Evolutionary conservation across 148 eudicot species (phyloP).

Genomic region (Cornus florida): DNA sequence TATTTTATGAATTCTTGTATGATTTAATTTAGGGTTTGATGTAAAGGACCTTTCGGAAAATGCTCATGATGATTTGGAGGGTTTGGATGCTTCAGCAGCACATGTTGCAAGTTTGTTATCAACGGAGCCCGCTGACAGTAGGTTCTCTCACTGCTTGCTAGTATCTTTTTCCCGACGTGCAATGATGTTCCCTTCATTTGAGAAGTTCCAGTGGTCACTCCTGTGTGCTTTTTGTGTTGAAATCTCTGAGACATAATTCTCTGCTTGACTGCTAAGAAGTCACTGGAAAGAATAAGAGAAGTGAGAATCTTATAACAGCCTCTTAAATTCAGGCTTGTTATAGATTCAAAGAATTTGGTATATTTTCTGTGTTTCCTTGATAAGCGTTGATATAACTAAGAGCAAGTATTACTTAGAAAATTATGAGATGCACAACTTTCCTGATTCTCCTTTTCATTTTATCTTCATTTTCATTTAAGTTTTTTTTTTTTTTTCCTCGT

Average conservation of each 20-base stretch:
- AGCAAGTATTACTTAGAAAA: background rate
- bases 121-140: slow-evolving; percentile 89
- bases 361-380: background rate
- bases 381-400: background rate
- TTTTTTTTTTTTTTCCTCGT: background rate
- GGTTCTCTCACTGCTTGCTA: slow-evolving; percentile 30
- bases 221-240: background rate
- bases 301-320: background rate
- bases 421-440: background rate
- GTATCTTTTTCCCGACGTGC: no score
- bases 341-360: background rate
- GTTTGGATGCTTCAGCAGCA: slow-evolving; percentile 86
- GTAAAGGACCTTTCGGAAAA: slow-evolving; percentile 82
- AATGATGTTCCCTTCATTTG: background rate
- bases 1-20: background rate
- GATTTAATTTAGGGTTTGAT: slow-evolving; percentile 73
- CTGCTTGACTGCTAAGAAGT: background rate
- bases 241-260: background rate
- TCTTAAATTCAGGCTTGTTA: background rate
- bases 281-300: background rate
- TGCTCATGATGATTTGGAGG: slow-evolving; percentile 71
- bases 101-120: slow-evolving; percentile 93
- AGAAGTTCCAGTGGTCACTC: background rate
- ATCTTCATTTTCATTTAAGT: background rate
- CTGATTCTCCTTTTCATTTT: background rate